Evolutionary conservation across 257 asterid species (phyloP), one percentile per base, ranked within the genome.

Genomic region (Forsythia viridissima): DNA sequence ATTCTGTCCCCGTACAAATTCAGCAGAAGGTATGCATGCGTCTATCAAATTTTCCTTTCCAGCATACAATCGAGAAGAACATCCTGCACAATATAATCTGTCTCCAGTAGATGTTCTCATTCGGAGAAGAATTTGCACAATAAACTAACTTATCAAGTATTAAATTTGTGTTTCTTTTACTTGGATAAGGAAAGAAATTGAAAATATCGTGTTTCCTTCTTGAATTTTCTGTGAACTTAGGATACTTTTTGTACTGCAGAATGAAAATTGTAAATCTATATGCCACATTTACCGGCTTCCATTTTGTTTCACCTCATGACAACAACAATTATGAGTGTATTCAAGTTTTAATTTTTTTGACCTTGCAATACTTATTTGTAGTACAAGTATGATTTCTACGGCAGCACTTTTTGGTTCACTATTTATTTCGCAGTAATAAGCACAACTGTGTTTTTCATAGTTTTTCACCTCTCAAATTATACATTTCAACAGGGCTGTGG

Each of bases 1-100:
- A 41, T 84, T 69, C 94, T 94, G 74, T 94, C 97, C 12, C 97
- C 97, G 67, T 94, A 86, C 81, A 79, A 73, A 66, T 94, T 94
- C 87, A 80, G 79, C 46, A 93, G 97, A 86, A 90, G 98, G 97
- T 94, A 75, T 43, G 34, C 34, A 30, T 30, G 6, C 40, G 0
- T 75, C 46, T 20, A 20, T 59, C 36, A 21, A 59, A 8, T 4
- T 59, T 8, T n/a, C 4, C 67, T 59, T 59, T 59, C 67, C 67
- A 59, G 37, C 37, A 59, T 1, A 59, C 34, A 30, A 30, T 30
- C 34, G 34, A 30, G 34, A 43, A 43, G 51, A 43, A 43, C 51
- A 43, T 13, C 8, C 8, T 43, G 51, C 8, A 43, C 10, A 12
- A 43, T 43, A 30, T 43, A 43, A 43, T 43, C 51, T 43, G 8